Evolutionary conservation across 345 rosid species (phyloP), one percentile per base, ranked within the genome.

Genomic region (Eucalyptus camaldulensis): DNA sequence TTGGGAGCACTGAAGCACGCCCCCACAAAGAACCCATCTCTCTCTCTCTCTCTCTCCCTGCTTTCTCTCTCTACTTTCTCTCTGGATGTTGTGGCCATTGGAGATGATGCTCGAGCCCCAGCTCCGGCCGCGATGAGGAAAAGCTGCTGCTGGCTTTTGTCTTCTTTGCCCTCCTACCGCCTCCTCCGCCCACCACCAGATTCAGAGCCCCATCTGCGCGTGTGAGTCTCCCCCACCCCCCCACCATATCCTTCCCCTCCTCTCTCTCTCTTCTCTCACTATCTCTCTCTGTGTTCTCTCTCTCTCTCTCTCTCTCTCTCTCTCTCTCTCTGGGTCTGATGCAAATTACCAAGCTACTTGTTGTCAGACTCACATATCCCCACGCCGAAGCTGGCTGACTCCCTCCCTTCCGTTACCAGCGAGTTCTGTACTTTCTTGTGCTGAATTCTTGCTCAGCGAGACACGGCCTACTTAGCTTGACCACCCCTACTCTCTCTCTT

Each of bases 1-100:
- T 95, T 95, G 97, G 98, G 87, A 93, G 93, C 95, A 92, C 95
- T n/a, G 96, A 92, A 93, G 95, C 98, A 95, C 92, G 89, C 88
- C 50, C 89, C 69, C 69, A 13, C 69, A 62, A 27, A 83, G 88
- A 56, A 12, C 53, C 87, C 19, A 69, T 87, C 87, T 22, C 50
- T 89, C 87, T 56, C 93, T 67, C 86, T 83, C 88, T 85, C 51
- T 40, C 80, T 67, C 86, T 44, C 12, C 14, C 16, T 49, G 50
- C 16, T 8, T 13, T 45, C 54, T 22, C 53, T 47, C 67, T 40
- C 58, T 53, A 4, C 58, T 53, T 53, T 53, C 58, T 53, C 58
- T 53, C 25, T 53, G 10, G 21, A 21, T 53, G 58, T 0, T 53
- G 58, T 53, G 10, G 56, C 58, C 87, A 49, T 86, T 49, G 29